Conservation (phyloP, 2,329 filamentous ascomycete species). For the Atkinsonella hypoxylon region DNA sequence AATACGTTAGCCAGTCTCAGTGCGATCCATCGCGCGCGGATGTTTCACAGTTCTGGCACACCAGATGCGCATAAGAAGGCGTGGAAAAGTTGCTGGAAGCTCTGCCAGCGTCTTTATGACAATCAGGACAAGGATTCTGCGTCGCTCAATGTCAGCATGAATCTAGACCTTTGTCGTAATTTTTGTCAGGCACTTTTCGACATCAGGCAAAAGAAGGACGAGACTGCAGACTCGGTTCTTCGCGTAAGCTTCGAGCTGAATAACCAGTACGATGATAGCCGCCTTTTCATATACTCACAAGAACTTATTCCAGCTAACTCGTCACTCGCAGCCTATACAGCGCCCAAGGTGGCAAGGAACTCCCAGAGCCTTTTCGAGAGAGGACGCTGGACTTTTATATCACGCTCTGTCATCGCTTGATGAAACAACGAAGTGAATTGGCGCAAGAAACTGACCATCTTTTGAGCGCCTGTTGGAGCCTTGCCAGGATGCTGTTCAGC, state of each 20-base stretch:
- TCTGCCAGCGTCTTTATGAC: constrained; percentile 82
- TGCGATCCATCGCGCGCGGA: constrained; percentile 67
- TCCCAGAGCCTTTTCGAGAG: constrained; percentile 81
- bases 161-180: constrained; percentile 76
- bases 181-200: constrained; percentile 91
- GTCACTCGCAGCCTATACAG: constrained; percentile 57
- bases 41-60: constrained; percentile 63
- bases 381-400: constrained; percentile 90
- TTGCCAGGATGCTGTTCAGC: constrained; percentile 89
- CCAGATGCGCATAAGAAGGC: constrained; percentile 74
- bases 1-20: constrained; percentile 81
- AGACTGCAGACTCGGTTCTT: constrained; percentile 72
- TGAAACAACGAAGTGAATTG: constrained; percentile 78
- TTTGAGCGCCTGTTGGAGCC: constrained; percentile 73
- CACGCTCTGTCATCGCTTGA: constrained; percentile 84
- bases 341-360: constrained; percentile 64
- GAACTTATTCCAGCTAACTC: not conserved
- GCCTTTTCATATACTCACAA: not conserved
- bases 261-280: constrained; percentile 52
- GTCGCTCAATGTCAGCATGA: constrained; percentile 55
- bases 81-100: constrained; percentile 88
- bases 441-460: constrained; percentile 75
- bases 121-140: constrained; percentile 61
- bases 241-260: constrained; percentile 91
- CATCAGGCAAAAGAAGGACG: constrained; percentile 64